Percentiles rank a stretch among this genome's conserved stretches.
phyloP scores from a whole-genome alignment of 257 asterid species.

The Apocynum venetum region DNA sequence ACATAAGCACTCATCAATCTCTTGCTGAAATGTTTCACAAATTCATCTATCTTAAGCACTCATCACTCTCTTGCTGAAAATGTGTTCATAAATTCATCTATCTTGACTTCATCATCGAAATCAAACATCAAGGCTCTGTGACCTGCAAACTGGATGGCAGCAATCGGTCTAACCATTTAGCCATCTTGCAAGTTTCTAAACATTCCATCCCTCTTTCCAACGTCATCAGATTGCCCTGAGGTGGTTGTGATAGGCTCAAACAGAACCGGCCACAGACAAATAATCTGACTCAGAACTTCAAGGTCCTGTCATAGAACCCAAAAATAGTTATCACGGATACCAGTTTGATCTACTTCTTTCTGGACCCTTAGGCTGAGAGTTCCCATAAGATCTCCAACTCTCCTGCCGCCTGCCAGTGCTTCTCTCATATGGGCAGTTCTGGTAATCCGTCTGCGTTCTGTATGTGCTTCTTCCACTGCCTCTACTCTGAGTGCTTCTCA shows the following conservation, averaged over 20 bases:
- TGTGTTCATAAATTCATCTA: background rate
- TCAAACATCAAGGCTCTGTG: background rate
- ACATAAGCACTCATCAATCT: background rate
- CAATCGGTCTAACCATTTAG: background rate
- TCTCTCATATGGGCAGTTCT: slow-evolving; percentile 45
- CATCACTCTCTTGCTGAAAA: background rate
- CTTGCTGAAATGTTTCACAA: background rate
- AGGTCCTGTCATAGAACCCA: background rate
- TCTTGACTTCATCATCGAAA: background rate
- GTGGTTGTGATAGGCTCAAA: background rate
- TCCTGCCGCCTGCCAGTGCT: slow-evolving; percentile 55
- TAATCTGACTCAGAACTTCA: background rate
- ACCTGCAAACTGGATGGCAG: background rate
- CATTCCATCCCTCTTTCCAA: background rate
- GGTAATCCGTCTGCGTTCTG: slow-evolving; percentile 36
- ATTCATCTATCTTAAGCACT: background rate
- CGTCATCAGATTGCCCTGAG: background rate
- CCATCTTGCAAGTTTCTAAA: background rate
- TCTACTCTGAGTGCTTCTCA: slow-evolving; percentile 49
- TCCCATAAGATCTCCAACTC: slow-evolving; percentile 44
- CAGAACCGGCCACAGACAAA: background rate
- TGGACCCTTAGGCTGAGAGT: slow-evolving; percentile 38
- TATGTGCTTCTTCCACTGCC: slow-evolving; percentile 36
- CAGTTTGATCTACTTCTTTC: slow-evolving; percentile 44
- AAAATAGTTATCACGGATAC: slow-evolving; percentile 25